Base-by-base conservation (phyloP, 2,329 filamentous ascomycete genomes). In the Penicillium occitanis region DNA sequence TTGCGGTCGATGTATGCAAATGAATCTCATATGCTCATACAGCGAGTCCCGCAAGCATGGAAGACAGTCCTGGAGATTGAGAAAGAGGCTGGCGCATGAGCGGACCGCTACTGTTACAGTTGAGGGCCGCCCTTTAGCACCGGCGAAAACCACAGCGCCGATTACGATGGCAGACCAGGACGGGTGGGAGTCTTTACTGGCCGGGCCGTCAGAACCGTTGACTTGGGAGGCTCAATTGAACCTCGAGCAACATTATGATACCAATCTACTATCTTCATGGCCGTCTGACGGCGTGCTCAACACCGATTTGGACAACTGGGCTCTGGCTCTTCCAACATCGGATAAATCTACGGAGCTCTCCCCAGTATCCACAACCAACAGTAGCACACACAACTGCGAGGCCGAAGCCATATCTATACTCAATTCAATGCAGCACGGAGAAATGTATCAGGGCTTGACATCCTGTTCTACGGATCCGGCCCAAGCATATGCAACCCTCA, bases 31-130 rank as follows among this genome's bases (percentile, higher is more conserved):
- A 19, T 64, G 51, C 13, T 64, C 50, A 7, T 64, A 64, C 42
- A 64, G 62, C 28, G 62, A 37, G 51, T 64, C 62, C 10, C 62
- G 62, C 8, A 64, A 64, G 28, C 62, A 58, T 37, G 62, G 62
- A 58, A 17, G 22, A 48, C 40, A 50, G 10, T 37, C 51, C 5
- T 50, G 62, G 51, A 40, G 62, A 35, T 50, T 51, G 51, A 40
- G 62, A 35, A 25, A 40, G 19, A 64, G 40, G 46, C n/a, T 5
- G 30, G 5, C 37, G 2, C 28, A 44, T 30, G 40, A 50, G 42
- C 40, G 59, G 14, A 35, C 40, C 19, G 28, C 28, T 33, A 53
- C 50, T 2, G 6, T 17, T 51, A 1, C 48, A 51, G 22, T 25
- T 11, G 50, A 53, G 14, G 7, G 3, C 14, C 48, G 48, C 13